Evolutionary conservation across 108 stramenopile species (phyloP), one percentile per base, ranked within the genome.

Genomic region (Skeletonema potamos): DNA sequence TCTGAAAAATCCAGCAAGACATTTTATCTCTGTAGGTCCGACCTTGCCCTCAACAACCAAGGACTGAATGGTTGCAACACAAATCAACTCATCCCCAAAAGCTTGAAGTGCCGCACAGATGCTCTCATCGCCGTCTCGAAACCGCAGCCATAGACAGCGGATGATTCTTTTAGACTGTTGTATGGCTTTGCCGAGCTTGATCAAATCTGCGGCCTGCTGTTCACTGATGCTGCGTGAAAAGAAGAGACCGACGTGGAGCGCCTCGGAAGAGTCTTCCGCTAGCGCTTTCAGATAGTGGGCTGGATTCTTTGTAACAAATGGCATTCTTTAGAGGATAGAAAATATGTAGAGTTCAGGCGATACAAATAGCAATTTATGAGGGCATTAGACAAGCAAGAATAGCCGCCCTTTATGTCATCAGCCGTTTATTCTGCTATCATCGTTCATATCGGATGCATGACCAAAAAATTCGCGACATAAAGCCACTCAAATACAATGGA

Each of bases 101-200:
- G 69, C 54, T 34, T 44, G 30, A 46, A 77, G 55, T 9, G 63
- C 56, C 12, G 68, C 60, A 13, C 10, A 29, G 18, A 70, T 58
- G 36, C 76, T 70, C 32, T 77, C 69, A 20, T 77, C 76, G 11
- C 69, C 69, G 20, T 58, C 76, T 33, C 36, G 29, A 54, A 77
- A 77, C 13, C 76, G 68, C 29, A 77, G 41, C 76, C 76, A 77
- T 15, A 77, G 41, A 54, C 67, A 77, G 9, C 68, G 67, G 43
- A 77, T 62, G 9, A 56, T 15, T 36, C 76, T 26, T 37, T 58
- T 33, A 7, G 77, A 48, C 32, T 78, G 63, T 0, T 46, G 54
- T 22, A 77, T 69, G 27, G 57, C 69, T 59, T 27, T 32, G 2
- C 57, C 68, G 56, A 77, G 60, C 26, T 62, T 39, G 12, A 70